phyloP scores from a whole-genome alignment of 139 green algal species.

The Chlorella sp. region DNA sequence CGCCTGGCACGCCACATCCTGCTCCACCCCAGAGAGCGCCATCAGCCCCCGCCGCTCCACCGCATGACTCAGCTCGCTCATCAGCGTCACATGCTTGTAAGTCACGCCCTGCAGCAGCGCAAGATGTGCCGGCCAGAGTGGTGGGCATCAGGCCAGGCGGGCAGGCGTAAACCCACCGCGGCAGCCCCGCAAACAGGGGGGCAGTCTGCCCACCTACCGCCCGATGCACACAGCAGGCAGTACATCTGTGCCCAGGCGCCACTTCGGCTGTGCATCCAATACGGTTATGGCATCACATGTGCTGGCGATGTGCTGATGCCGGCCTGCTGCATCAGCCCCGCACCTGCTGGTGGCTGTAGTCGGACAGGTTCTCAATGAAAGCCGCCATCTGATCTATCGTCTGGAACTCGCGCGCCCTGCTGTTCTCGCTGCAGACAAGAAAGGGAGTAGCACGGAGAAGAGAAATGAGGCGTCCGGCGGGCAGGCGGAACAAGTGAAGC shows the following conservation, averaged over 20 bases:
- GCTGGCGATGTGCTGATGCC: not conserved
- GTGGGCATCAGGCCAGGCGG: not conserved
- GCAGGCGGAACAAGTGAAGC: too few species aligned
- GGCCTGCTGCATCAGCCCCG: not conserved
- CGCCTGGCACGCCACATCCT: constrained; percentile 86
- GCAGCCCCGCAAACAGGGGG: not conserved
- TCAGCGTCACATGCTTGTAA: constrained; percentile 91
- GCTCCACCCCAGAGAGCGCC: constrained; percentile 81
- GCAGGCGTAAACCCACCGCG: not conserved
- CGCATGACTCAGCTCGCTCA: constrained; percentile 74
- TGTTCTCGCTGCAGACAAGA: constrained; percentile 8
- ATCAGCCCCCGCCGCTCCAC: constrained; percentile 76
- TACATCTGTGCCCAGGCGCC: not conserved
- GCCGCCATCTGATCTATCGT: constrained; percentile 87
- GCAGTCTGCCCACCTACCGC: not conserved
- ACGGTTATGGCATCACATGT: not conserved
- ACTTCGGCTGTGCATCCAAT: not conserved
- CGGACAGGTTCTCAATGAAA: constrained; percentile 86
- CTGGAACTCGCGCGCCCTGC: constrained; percentile 39
- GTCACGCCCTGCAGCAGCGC: constrained; percentile 72
- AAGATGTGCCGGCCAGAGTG: not conserved
- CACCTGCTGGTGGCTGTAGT: constrained; percentile 69
- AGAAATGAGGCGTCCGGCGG: not conserved
- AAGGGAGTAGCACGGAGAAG: not conserved
- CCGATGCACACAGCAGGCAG: not conserved